Conservation (phyloP, 2,329 filamentous ascomycete genomes). For the Talaromyces sp. region DNA sequence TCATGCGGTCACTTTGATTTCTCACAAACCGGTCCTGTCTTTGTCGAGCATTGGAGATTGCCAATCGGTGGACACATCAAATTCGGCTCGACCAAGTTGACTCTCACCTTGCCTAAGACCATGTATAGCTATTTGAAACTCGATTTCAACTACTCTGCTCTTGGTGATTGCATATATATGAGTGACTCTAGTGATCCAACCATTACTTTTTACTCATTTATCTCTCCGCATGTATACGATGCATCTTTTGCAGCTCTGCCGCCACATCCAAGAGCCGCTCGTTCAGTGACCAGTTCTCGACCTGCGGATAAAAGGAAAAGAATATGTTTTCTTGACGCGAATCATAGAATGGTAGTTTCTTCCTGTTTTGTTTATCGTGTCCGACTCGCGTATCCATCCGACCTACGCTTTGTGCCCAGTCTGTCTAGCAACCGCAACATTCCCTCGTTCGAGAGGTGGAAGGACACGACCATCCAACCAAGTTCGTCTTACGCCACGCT, state of each 20-base stretch:
- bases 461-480: constrained; percentile 12
- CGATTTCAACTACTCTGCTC: constrained; percentile 18
- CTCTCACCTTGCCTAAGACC: constrained; percentile 30
- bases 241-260: background rate
- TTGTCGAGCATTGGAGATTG: constrained; percentile 27
- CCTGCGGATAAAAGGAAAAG: constrained; percentile 10
- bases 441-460: constrained; percentile 17
- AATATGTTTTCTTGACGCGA: constrained; percentile 15
- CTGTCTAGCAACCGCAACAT: constrained; percentile 18
- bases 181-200: constrained; percentile 14
- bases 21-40: constrained; percentile 31
- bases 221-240: constrained; percentile 17
- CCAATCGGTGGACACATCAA: constrained; percentile 21
- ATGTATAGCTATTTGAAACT: constrained; percentile 30
- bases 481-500: constrained; percentile 9
- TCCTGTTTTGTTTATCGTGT: constrained; percentile 45
- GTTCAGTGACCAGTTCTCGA: background rate
- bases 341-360: constrained; percentile 16
- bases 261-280: background rate
- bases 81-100: constrained; percentile 42
- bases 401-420: constrained; percentile 21
- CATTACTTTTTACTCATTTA: constrained; percentile 42
- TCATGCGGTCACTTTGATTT: constrained; percentile 50
- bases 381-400: constrained; percentile 20
- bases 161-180: constrained; percentile 16